These are phyloP conservation scores for Aspergillus ustus DNA, from an alignment of 2,329 filamentous ascomycete species.

Conservation along the genomic window DNA sequence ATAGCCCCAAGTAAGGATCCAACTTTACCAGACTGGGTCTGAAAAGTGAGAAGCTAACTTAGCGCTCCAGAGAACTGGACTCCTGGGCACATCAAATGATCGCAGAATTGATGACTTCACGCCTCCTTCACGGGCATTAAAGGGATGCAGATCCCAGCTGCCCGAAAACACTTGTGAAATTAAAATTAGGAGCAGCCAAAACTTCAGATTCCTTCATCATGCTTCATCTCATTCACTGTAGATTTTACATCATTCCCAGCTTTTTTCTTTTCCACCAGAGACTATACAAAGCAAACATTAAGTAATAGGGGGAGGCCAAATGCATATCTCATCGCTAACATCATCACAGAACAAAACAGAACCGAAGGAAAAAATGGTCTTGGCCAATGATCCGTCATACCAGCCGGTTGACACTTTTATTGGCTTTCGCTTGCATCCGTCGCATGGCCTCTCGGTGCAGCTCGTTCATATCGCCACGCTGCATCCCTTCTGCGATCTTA, in stretches of 20 bases:
- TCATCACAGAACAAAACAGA: constrained; percentile 6
- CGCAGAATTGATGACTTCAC: constrained; percentile 6
- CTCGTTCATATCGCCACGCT: constrained; percentile 73
- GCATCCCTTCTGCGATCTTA: constrained; percentile 75
- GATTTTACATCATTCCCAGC: background rate
- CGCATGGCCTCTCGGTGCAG: constrained; percentile 79
- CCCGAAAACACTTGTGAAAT: background rate
- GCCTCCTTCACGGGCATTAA: background rate
- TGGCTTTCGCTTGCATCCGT: constrained; percentile 71
- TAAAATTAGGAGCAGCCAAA: background rate
- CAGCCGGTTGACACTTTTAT: constrained; percentile 36
- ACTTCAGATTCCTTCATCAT: background rate
- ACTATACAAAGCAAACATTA: constrained; percentile 13
- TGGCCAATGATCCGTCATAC: constrained; percentile 8
- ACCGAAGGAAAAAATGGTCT: constrained; percentile 12
- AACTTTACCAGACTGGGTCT: constrained; percentile 8
- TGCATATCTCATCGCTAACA: constrained; percentile 13
- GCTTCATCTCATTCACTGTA: background rate
- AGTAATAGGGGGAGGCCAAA: constrained; percentile 1
- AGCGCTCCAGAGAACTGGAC: background rate
- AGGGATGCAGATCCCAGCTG: constrained; percentile 4
- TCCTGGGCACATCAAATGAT: background rate
- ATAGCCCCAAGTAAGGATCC: constrained; percentile 16
- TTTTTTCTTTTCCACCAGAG: background rate
- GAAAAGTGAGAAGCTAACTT: background rate